These are phyloP conservation scores for Akanthomyces muscarius DNA, from an alignment of 2,329 filamentous ascomycete genomes.

Conservation along the genomic window DNA sequence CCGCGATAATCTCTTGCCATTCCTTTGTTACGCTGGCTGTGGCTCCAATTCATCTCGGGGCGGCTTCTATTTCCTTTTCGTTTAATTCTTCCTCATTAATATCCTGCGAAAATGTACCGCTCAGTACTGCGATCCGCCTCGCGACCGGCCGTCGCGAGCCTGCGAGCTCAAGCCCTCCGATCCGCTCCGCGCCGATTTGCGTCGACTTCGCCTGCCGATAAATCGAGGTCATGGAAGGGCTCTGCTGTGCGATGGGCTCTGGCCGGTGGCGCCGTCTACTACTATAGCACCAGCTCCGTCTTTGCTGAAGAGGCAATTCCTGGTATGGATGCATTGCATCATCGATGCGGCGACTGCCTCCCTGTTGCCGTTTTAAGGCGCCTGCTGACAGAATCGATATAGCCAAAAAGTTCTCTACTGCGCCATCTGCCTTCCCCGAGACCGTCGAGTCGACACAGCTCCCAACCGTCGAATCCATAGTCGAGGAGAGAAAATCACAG, in stretches of 20 bases:
- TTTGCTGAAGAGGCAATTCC: slow-evolving; percentile 76
- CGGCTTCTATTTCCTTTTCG: slow-evolving; percentile 3
- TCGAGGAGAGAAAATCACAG: slow-evolving; percentile 50
- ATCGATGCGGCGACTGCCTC: background rate
- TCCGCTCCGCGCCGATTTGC: slow-evolving; percentile 46
- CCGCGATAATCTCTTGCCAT: background rate
- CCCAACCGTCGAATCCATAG: slow-evolving; percentile 63
- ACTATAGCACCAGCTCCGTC: slow-evolving; percentile 83
- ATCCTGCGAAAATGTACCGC: slow-evolving; percentile 45
- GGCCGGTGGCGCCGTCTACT: slow-evolving; percentile 76
- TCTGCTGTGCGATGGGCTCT: slow-evolving; percentile 68
- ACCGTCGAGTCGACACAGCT: slow-evolving; percentile 39
- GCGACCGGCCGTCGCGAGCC: slow-evolving; percentile 39
- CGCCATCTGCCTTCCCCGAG: slow-evolving; percentile 52
- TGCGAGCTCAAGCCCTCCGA: slow-evolving; percentile 38
- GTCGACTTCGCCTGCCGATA: slow-evolving; percentile 52
- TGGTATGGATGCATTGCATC: slow-evolving; percentile 48
- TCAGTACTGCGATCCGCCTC: slow-evolving; percentile 46
- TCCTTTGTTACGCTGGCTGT: slow-evolving; percentile 4
- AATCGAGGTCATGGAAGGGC: slow-evolving; percentile 79
- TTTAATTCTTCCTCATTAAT: slow-evolving; percentile 17
- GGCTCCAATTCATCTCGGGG: background rate
- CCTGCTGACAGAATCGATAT: background rate
- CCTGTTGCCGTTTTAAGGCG: background rate
- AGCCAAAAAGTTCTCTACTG: slow-evolving; percentile 30